These are phyloP conservation scores for Babjeviella inositovora DNA, from an alignment of 805 yeast species.

Conservation along the genomic window DNA sequence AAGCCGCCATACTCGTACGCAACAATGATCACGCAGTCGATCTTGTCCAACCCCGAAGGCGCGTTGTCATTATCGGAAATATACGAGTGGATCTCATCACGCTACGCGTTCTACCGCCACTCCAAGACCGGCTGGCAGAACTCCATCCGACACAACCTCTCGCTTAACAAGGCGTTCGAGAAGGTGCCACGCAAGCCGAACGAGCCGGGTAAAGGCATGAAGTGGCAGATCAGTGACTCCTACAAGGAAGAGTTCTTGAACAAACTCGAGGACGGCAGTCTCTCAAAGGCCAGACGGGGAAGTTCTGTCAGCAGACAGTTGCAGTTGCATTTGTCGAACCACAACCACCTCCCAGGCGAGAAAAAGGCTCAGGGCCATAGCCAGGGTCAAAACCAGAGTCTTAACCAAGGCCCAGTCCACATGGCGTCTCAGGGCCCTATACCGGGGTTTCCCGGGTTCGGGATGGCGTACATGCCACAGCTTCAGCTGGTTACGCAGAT, in stretches of 20 bases:
- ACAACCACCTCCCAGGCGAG: constrained; percentile 35
- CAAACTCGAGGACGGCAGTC: constrained; percentile 63
- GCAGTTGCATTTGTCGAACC: constrained; percentile 55
- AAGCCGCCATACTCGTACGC: constrained; percentile 97
- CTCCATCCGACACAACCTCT: constrained; percentile 87
- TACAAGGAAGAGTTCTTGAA: constrained; percentile 73
- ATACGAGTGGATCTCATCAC: constrained; percentile 76
- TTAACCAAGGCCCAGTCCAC: too few species aligned
- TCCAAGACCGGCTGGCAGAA: constrained; percentile 98
- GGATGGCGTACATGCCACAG: too few species aligned
- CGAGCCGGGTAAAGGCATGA: constrained; percentile 99
- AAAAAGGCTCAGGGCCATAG: too few species aligned
- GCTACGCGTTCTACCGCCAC: constrained; percentile 83
- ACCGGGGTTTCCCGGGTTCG: too few species aligned
- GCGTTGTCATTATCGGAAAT: constrained; percentile 83
- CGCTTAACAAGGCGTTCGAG: constrained; percentile 92
- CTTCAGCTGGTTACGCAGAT: too few species aligned
- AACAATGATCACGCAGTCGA: constrained; percentile 96
- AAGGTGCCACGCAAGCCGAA: constrained; percentile 90
- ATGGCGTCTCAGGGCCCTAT: too few species aligned
- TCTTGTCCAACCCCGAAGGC: constrained; percentile 75
- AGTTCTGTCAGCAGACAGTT: constrained; percentile 68
- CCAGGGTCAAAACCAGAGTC: too few species aligned
- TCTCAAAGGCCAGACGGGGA: constrained; percentile 64
- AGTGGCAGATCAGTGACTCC: constrained; percentile 88